A percentile compares a stretch with the other conserved stretches of the same genome.
Conservation (phyloP, 306 rosid species). For the Cicer pinnatifidum region DNA sequence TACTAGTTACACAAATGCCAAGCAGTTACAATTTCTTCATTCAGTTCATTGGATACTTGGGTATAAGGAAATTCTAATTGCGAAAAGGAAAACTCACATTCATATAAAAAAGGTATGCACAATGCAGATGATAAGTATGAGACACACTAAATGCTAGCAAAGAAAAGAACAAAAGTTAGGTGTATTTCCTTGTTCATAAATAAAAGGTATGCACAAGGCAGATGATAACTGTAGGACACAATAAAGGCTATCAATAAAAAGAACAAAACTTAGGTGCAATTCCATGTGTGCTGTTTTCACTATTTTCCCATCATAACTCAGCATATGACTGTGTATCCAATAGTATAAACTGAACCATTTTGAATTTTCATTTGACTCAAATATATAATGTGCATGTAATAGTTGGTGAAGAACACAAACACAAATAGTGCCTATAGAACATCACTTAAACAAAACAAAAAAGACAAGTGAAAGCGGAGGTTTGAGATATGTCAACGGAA, state of each 20-base stretch:
- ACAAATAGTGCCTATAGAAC: no score
- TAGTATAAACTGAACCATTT: no score
- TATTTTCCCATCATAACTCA: neutral
- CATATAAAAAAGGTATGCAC: neutral
- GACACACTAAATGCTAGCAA: slow-evolving; percentile 11
- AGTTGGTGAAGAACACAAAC: no score
- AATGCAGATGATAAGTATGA: neutral
- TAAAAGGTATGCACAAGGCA: slow-evolving; percentile 6
- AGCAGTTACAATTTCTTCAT: slow-evolving; percentile 3
- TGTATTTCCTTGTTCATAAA: neutral
- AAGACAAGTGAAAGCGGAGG: neutral
- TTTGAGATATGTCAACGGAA: neutral
- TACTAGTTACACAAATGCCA: neutral
- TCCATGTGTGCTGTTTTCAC: neutral
- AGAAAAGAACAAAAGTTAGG: neutral
- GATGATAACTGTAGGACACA: slow-evolving; percentile 9
- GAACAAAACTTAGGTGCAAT: neutral
- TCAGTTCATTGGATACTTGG: neutral
- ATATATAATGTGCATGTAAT: no score
- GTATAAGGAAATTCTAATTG: slow-evolving; percentile 22
- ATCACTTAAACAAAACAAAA: neutral
- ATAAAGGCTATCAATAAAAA: slow-evolving; percentile 29
- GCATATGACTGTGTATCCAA: no score
- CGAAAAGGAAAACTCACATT: neutral
- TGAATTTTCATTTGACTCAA: no score